phyloP scores from a whole-genome alignment of 441 rosid genomes.

The Biscutella laevigata region DNA sequence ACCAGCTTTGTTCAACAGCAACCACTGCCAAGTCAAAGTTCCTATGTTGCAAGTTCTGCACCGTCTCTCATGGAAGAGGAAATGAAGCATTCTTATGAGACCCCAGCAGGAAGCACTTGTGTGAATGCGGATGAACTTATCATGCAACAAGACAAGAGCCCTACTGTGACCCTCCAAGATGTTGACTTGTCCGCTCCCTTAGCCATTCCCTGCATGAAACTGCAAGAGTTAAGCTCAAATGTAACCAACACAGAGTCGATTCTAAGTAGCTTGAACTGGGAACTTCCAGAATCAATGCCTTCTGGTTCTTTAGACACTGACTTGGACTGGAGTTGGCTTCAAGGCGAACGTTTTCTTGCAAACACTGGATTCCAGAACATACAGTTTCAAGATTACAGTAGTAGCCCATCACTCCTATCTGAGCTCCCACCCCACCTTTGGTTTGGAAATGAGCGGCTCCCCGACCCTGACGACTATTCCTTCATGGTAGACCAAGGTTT shows the following conservation, averaged over 20 bases:
- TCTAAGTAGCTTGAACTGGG: slow-evolving; percentile 32
- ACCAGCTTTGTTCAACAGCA: slow-evolving; percentile 35
- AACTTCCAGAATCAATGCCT: slow-evolving; percentile 26
- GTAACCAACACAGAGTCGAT: slow-evolving; percentile 33
- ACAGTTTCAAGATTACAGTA: slow-evolving; percentile 37
- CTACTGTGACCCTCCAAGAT: slow-evolving; percentile 29
- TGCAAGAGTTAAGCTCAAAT: slow-evolving; percentile 30
- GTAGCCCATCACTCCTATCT: slow-evolving; percentile 23
- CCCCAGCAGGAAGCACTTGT: slow-evolving; percentile 27
- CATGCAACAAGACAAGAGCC: slow-evolving; percentile 29
- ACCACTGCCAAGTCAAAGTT: slow-evolving; percentile 31
- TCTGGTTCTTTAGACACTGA: slow-evolving; percentile 33
- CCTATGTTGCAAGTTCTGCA: slow-evolving; percentile 24
- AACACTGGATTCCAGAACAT: slow-evolving; percentile 45
- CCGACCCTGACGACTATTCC: slow-evolving; percentile 57
- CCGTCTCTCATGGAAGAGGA: slow-evolving; percentile 28
- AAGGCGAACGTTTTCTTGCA: slow-evolving; percentile 38
- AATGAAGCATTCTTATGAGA: slow-evolving; percentile 30
- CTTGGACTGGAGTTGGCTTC: slow-evolving; percentile 43
- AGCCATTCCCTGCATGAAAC: slow-evolving; percentile 27
- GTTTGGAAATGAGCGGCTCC: slow-evolving; percentile 49
- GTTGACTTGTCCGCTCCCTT: slow-evolving; percentile 32
- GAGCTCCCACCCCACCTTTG: slow-evolving; percentile 47
- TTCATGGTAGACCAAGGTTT: slow-evolving; percentile 49
- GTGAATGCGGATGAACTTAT: slow-evolving; percentile 23